phyloP scores from a whole-genome alignment of 2,329 filamentous ascomycete genomes.

The Aspergillus awamori region DNA sequence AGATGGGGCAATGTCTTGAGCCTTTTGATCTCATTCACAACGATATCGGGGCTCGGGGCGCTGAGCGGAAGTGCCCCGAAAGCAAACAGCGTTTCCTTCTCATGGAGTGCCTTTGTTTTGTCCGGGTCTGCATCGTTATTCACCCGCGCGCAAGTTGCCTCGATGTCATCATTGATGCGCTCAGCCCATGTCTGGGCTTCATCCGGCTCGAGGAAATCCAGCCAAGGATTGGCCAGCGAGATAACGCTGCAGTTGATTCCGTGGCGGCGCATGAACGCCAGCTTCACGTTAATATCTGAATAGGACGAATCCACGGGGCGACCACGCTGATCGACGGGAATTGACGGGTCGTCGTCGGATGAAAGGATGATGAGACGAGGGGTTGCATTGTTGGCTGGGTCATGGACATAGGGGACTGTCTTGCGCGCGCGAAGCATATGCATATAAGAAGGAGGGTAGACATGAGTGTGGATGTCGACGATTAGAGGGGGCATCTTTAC shows the following conservation, averaged over 20 bases:
- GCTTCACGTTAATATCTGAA: constrained; percentile 75
- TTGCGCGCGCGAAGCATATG: constrained; percentile 58
- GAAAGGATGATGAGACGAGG: constrained; percentile 52
- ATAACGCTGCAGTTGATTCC: constrained; percentile 80
- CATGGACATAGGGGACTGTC: constrained; percentile 49
- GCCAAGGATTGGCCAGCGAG: constrained; percentile 90
- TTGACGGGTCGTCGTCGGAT: constrained; percentile 48
- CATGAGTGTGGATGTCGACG: constrained; percentile 65
- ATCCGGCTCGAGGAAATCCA: constrained; percentile 72
- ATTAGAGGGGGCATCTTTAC: constrained; percentile 42
- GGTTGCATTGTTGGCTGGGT: constrained; percentile 37
- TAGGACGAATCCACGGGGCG: constrained; percentile 83
- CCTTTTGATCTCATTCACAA: constrained; percentile 63
- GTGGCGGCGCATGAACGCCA: constrained; percentile 86
- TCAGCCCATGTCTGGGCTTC: constrained; percentile 66
- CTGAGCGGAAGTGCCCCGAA: constrained; percentile 82
- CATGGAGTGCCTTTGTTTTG: constrained; percentile 29
- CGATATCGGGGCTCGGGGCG: constrained; percentile 63
- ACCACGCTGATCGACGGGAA: constrained; percentile 58
- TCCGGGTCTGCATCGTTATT: constrained; percentile 31
- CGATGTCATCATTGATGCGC: constrained; percentile 76
- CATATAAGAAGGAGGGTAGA: constrained; percentile 64
- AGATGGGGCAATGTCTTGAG: constrained; percentile 66
- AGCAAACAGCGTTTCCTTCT: constrained; percentile 73
- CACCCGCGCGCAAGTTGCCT: constrained; percentile 65